A percentile compares a stretch with the other conserved stretches of the same genome.
Evolutionary conservation across 345 rosid genomes (phyloP).

Genomic region (Citrus medica): DNA sequence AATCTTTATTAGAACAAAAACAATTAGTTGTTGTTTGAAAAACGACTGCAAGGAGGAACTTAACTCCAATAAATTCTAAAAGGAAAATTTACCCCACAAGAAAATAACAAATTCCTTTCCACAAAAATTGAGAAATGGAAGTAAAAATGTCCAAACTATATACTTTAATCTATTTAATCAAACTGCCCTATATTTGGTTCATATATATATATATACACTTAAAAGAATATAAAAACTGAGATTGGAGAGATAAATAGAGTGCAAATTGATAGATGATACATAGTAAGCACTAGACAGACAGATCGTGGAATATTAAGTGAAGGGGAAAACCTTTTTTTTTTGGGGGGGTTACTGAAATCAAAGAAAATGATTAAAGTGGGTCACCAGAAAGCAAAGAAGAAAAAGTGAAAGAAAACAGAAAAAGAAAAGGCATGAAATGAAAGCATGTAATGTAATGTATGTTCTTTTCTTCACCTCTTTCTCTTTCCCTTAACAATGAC

Average conservation of each 20-base stretch:
- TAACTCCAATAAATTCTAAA: no score
- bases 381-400: slow-evolving; percentile 20
- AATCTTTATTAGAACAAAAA: no score
- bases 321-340: not conserved
- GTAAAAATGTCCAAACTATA: no score
- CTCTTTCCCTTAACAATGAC: slow-evolving; percentile 24
- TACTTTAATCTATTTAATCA: no score
- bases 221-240: no score
- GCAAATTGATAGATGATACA: not conserved
- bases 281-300: not conserved
- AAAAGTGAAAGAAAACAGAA: slow-evolving; percentile 17
- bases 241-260: not conserved
- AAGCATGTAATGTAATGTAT: not conserved
- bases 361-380: slow-evolving; percentile 44
- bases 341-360: slow-evolving; percentile 30
- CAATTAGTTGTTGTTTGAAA: no score
- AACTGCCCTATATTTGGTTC: no score
- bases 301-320: not conserved
- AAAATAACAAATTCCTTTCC: no score
- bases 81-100: no score
- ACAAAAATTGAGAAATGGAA: no score
- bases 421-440: slow-evolving; percentile 20
- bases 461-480: not conserved
- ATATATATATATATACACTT: no score
- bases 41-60: no score